These are phyloP conservation scores for Ormosia semicastrata DNA, from an alignment of 306 rosid genomes.

Conservation along the genomic window DNA sequence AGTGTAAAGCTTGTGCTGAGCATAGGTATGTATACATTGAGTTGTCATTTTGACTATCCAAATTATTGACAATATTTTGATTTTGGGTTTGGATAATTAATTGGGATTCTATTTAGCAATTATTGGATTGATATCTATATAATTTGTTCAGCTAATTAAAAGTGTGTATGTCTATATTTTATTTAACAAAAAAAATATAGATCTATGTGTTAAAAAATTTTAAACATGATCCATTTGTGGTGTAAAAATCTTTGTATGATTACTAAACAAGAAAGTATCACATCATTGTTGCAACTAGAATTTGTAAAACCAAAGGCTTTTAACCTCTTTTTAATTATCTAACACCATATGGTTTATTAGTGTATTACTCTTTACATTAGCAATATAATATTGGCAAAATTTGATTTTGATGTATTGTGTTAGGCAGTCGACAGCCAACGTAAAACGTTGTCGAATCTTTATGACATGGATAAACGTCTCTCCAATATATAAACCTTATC, in stretches of 20 bases:
- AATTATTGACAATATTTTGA: not conserved
- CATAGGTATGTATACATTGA: conserved; percentile 18
- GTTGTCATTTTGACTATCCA: not conserved
- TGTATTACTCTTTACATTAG: not conserved
- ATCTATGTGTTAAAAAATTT: not conserved
- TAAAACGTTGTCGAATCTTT: too few species aligned
- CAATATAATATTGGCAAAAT: not conserved
- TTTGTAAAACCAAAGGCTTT: not conserved
- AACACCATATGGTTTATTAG: not conserved
- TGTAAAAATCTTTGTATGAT: not conserved
- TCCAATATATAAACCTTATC: not conserved
- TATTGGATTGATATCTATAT: not conserved
- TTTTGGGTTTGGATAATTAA: not conserved
- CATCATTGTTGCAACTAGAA: not conserved
- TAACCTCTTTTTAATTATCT: not conserved
- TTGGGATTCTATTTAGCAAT: not conserved
- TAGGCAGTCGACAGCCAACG: too few species aligned
- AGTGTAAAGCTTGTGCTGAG: conserved; percentile 29
- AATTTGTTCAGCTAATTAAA: not conserved
- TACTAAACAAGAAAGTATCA: not conserved
- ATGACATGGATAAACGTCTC: too few species aligned
- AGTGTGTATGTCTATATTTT: not conserved
- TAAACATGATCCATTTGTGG: not conserved
- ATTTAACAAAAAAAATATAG: not conserved
- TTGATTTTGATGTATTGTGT: not conserved